A percentile compares a stretch with the other conserved stretches of the same genome.
These are phyloP conservation scores for Trichophyton verrucosum DNA, from an alignment of 2,329 filamentous ascomycete species.

Conservation along the genomic window DNA sequence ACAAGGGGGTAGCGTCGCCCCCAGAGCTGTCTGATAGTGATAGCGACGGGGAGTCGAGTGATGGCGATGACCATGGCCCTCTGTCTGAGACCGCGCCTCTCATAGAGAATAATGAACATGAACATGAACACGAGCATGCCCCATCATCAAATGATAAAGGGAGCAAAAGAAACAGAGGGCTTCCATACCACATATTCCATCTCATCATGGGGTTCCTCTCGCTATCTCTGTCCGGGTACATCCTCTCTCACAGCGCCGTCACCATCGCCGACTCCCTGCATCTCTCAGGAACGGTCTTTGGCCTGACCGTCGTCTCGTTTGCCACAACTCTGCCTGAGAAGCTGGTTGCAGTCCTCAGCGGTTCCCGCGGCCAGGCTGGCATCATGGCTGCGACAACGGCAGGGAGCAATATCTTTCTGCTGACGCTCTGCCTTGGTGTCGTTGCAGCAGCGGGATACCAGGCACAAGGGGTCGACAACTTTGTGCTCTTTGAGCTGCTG, in stretches of 20 bases:
- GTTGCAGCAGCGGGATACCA: not conserved
- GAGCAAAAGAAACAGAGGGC: constrained; percentile 10
- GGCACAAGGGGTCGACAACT: not conserved
- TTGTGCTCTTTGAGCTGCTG: not conserved
- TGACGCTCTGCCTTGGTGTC: constrained; percentile 31
- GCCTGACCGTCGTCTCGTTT: constrained; percentile 38
- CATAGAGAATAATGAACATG: constrained; percentile 11
- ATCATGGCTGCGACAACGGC: constrained; percentile 43
- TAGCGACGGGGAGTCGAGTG: constrained; percentile 24
- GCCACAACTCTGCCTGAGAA: constrained; percentile 46
- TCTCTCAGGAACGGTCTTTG: constrained; percentile 37
- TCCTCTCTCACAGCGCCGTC: constrained; percentile 36
- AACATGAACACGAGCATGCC: too few relatives aligned
- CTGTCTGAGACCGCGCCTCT: not conserved
- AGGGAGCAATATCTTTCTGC: constrained; percentile 44
- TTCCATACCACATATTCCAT: constrained; percentile 30
- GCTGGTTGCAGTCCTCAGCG: constrained; percentile 39
- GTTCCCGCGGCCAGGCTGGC: constrained; percentile 35
- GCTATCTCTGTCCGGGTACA: constrained; percentile 37
- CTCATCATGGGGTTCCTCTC: constrained; percentile 35
- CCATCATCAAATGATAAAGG: not conserved
- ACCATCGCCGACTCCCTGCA: constrained; percentile 31
- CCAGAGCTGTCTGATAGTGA: constrained; percentile 35
- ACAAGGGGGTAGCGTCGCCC: constrained; percentile 30
- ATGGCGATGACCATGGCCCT: constrained; percentile 17